phyloP scores from a whole-genome alignment of 441 rosid species.

The Bruguiera hainesii region DNA sequence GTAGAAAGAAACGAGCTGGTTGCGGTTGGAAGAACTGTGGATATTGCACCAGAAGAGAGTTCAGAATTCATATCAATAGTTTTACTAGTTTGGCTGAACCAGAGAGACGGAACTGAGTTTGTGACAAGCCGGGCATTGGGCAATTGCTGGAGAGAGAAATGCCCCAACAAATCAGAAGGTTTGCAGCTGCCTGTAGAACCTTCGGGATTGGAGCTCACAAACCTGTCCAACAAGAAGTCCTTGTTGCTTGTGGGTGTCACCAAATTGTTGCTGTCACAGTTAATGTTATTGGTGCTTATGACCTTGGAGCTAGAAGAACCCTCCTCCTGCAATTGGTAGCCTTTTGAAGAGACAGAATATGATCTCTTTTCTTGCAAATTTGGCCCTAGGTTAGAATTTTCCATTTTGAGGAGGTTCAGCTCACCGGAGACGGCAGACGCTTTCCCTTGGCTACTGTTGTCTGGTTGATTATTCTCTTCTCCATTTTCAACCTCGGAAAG shows the following conservation, averaged over 20 bases:
- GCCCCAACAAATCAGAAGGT: slow-evolving; percentile 35
- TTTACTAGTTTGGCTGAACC: slow-evolving; percentile 38
- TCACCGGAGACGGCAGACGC: slow-evolving; percentile 31
- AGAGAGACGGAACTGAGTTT: slow-evolving; percentile 31
- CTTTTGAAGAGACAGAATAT: slow-evolving; percentile 20
- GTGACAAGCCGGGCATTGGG: slow-evolving; percentile 37
- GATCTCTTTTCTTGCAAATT: slow-evolving; percentile 24
- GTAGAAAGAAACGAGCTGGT: slow-evolving; percentile 35
- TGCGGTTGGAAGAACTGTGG: slow-evolving; percentile 36
- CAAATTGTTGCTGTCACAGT: slow-evolving; percentile 15
- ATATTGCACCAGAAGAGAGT: slow-evolving; percentile 31
- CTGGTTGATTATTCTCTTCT: slow-evolving; percentile 35
- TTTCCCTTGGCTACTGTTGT: slow-evolving; percentile 27
- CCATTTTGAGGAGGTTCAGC: slow-evolving; percentile 30
- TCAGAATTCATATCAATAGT: slow-evolving; percentile 40
- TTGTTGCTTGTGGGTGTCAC: slow-evolving; percentile 27
- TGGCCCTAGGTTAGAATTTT: slow-evolving; percentile 13
- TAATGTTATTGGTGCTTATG: slow-evolving; percentile 4
- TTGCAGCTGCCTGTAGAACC: slow-evolving; percentile 27
- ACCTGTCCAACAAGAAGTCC: slow-evolving; percentile 31
- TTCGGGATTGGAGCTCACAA: slow-evolving; percentile 24
- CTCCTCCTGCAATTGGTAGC: slow-evolving; percentile 26
- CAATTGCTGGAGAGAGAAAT: slow-evolving; percentile 43
- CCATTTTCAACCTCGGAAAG: slow-evolving; percentile 53
- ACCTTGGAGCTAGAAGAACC: slow-evolving; percentile 28